A percentile compares a stretch with the other conserved stretches of the same genome.
These are phyloP conservation scores for Posidonia oceanica DNA, from an alignment of 116 monocot species.

Conservation along the genomic window DNA sequence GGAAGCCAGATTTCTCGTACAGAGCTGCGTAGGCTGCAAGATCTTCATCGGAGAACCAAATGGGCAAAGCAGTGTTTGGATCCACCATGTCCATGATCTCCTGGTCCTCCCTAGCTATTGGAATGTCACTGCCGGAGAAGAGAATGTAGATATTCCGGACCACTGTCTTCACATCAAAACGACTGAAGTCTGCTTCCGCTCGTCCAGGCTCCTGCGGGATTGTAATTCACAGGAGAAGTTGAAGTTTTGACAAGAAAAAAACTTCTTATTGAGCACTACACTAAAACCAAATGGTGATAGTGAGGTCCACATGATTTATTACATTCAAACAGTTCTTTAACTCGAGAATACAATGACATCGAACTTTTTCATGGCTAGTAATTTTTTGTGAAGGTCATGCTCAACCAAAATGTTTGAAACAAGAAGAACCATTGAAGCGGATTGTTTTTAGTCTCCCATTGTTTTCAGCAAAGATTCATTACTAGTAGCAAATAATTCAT, in stretches of 20 bases:
- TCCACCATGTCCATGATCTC: conserved; percentile 71
- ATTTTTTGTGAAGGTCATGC: too few relatives aligned
- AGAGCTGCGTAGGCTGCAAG: conserved; percentile 32
- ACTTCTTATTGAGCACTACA: too few relatives aligned
- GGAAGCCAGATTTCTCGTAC: conserved; percentile 45
- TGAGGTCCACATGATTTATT: too few relatives aligned
- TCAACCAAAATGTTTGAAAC: too few relatives aligned
- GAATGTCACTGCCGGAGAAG: conserved; percentile 41
- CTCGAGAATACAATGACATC: too few relatives aligned
- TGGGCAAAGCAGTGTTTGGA: conserved; percentile 23
- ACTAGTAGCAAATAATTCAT: too few relatives aligned
- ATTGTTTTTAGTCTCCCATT: too few relatives aligned
- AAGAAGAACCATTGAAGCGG: too few relatives aligned
- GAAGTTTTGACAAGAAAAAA: conserved; percentile 1
- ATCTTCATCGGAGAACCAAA: conserved; percentile 50
- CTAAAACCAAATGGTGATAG: too few relatives aligned
- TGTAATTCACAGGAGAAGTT: background rate
- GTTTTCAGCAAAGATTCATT: too few relatives aligned
- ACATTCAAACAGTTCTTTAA: too few relatives aligned
- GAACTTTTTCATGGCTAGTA: too few relatives aligned
- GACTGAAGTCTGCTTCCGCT: conserved; percentile 43
- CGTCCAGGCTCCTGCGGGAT: conserved; percentile 33
- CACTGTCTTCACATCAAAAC: conserved; percentile 37
- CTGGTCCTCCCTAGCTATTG: conserved; percentile 32
- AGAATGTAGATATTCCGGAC: conserved; percentile 46